Evolutionary conservation across 371 early-diverging fungal genomes (phyloP).

Genomic region (Circinella umbellata): DNA sequence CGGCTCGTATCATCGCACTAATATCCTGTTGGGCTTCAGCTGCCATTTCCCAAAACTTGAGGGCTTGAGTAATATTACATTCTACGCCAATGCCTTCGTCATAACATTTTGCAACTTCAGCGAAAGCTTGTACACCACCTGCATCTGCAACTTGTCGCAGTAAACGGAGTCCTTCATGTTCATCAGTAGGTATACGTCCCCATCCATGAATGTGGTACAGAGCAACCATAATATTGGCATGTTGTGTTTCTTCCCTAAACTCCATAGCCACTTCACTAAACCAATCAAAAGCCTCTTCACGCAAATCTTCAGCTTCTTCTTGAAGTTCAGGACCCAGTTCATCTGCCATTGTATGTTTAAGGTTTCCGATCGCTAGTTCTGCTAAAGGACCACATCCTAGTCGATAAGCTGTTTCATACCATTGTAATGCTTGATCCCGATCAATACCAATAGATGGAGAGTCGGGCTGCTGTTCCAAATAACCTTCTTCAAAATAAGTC

Average conservation of each 20-base stretch:
- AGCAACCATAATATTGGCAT: slow-evolving; percentile 32
- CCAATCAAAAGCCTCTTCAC: slow-evolving; percentile 25
- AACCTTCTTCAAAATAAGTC: slow-evolving; percentile 31
- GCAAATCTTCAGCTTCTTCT: slow-evolving; percentile 18
- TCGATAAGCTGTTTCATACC: slow-evolving; percentile 24
- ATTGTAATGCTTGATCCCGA: slow-evolving; percentile 21
- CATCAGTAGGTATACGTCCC: slow-evolving; percentile 25
- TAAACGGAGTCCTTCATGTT: slow-evolving; percentile 14
- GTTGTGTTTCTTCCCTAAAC: slow-evolving; percentile 8
- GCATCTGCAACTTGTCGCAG: slow-evolving; percentile 24
- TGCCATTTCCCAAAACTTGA: slow-evolving; percentile 36
- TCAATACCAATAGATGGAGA: slow-evolving; percentile 14
- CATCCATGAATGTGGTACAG: slow-evolving; percentile 34
- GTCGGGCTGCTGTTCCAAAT: slow-evolving; percentile 13
- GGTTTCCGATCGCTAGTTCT: slow-evolving; percentile 24
- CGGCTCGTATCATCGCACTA: slow-evolving; percentile 27
- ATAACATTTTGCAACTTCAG: slow-evolving; percentile 32
- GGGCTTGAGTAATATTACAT: slow-evolving; percentile 24
- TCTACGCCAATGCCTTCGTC: slow-evolving; percentile 34
- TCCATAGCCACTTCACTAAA: slow-evolving; percentile 17
- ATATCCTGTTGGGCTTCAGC: slow-evolving; percentile 29
- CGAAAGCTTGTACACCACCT: slow-evolving; percentile 25
- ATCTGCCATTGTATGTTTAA: slow-evolving; percentile 23
- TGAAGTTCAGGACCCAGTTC: slow-evolving; percentile 12
- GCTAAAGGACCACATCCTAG: slow-evolving; percentile 19